These are phyloP conservation scores for Verticillium isaacii DNA, from an alignment of 2,329 filamentous ascomycete species.

Conservation along the genomic window DNA sequence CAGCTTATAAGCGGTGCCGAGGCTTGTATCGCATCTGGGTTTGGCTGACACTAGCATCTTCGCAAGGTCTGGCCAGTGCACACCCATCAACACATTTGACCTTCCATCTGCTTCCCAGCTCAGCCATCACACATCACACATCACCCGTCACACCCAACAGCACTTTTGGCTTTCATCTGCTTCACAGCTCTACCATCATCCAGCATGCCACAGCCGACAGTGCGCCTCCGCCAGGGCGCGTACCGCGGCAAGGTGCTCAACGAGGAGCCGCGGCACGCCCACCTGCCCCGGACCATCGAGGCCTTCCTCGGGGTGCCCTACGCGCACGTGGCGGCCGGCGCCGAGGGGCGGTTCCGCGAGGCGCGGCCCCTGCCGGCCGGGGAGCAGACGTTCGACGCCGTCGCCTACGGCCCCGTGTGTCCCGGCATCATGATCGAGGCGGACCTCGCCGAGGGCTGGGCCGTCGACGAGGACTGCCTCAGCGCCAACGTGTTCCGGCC, in stretches of 20 bases:
- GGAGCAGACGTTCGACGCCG: constrained; percentile 23
- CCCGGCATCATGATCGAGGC: constrained; percentile 18
- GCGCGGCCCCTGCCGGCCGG: constrained; percentile 27
- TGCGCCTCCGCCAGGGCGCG: constrained; percentile 29
- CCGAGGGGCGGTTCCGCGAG: constrained; percentile 39
- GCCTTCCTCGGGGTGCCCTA: constrained; percentile 47
- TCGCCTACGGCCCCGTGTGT: constrained; percentile 32
- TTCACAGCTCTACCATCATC: background rate
- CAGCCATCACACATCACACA: background rate
- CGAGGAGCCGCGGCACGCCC: constrained; percentile 10
- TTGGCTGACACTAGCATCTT: no score
- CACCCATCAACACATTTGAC: no score
- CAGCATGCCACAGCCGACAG: constrained; percentile 1
- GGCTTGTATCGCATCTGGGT: no score
- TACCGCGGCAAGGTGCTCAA: constrained; percentile 31
- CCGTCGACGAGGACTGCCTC: constrained; percentile 47
- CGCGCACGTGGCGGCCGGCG: constrained; percentile 34
- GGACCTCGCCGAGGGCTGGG: constrained; percentile 17
- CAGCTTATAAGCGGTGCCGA: no score
- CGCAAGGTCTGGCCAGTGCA: no score
- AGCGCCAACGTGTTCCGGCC: constrained; percentile 45
- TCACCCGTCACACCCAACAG: no score
- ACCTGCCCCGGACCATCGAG: constrained; percentile 36
- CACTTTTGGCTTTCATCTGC: no score
- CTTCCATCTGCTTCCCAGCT: no score